Evolutionary conservation across 805 yeast genomes (phyloP), one percentile per base, ranked within the genome.

Genomic region (Starmera amethionina): DNA sequence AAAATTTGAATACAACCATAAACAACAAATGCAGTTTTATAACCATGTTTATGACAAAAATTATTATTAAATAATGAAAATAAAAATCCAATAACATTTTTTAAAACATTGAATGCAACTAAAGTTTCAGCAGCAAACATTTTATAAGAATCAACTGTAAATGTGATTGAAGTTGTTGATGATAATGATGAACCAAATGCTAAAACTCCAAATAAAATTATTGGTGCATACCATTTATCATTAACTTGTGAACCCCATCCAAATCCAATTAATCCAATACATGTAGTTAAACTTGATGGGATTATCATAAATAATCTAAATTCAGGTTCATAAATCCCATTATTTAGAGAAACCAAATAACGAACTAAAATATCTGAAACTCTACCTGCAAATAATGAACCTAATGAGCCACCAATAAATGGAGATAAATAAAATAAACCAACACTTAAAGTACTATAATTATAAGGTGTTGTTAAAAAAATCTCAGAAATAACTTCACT

Each of bases 251-350:
- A 55, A 3, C 79, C 63, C 82, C 82, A 77, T 5, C 83, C 83
- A 51, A 72, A 77, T 5, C 82, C 83, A 66, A 77, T 70, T 35
- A 76, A 59, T 3, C 82, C 83, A 34, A 73, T 60, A 5, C 65
- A 40, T 9, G 64, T 59, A 3, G 72, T 42, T 10, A 73, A 44
- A 42, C 67, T 54, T 15, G 74, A 69, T 1, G 79, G 79, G 12
- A 72, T 30, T 16, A 74, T 56, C 79, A 76, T 72, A 19, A 75
- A 43, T 30, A 76, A 58, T 29, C 82, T 62, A 51, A 72, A 75
- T 53, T 77, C 83, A 4, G 83, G 82, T 57, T 77, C 83, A 54
- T 77, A 77, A 6, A 72, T 54, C 2, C 82, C 82, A 18, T 62
- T 50, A 45, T 77, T 77, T 34, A 54, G 56, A n/a, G 52, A 45